Base-by-base conservation (phyloP, 1,139 yeast species). In the Diutina siamensis region DNA sequence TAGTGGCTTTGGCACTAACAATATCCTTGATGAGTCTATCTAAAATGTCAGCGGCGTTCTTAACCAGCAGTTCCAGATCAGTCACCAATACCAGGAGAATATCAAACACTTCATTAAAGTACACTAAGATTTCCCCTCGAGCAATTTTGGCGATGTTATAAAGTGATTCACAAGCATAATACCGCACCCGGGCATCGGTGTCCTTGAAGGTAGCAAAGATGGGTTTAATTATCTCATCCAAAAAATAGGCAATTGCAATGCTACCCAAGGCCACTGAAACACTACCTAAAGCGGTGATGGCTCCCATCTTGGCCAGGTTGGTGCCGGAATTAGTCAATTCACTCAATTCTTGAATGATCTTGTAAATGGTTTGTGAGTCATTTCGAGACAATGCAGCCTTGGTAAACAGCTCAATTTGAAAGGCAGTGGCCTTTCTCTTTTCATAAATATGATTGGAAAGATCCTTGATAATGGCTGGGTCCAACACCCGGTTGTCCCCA, bases 141-240 rank as follows among this genome's bases (percentile, higher is more conserved):
- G 98, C 95, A 20, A 92, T 95, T 60, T 94, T 94, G 46, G 98
- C 95, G 45, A 94, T 89, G 62, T 94, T 94, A 63, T 94, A 94
- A 52, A 94, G 71, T 40, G 95, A 84, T 59, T 94, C 99, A 65
- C 98, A 92, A 0, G 98, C 97, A 61, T 89, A 94, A 57, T 94
- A 94, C 46, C 99, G 71, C 8, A 94, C 98, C 52, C 95, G 76
- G 10, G 97, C 94, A 58, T 94, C 97, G 49, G 94, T 95, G 57
- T 94, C 98, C 46, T 95, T 89, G 61, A 94, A 94, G 50, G 97
- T 92, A 0, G 97, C 94, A 55, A 94, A 70, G 17, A 94, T 95
- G 0, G 99, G 97, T 49, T 86, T 94, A 49, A 92, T 78, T 50
- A 94, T 89, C 48, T 82, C 86, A 49, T 87, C 94, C 46, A 94